A percentile compares a stretch with the other conserved stretches of the same genome.
Evolutionary conservation across 805 yeast species (phyloP).

Genomic region (Millerozyma miso): DNA sequence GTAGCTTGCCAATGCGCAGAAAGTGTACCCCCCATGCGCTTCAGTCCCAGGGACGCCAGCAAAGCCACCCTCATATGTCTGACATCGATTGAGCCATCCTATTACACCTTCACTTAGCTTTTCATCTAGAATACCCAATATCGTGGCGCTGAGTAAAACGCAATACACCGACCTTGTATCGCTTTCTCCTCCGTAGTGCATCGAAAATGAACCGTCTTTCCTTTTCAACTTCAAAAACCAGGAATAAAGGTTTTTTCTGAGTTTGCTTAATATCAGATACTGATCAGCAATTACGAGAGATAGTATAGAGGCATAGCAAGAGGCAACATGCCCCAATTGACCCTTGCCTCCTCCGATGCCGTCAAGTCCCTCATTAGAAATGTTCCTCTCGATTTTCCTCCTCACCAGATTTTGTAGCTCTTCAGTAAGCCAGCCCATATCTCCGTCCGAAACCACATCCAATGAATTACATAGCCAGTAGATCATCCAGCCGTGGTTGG

Average conservation of each 20-base stretch:
- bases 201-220: constrained; percentile 69
- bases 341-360: constrained; percentile 86
- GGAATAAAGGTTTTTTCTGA: constrained; percentile 40
- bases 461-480: constrained; percentile 72
- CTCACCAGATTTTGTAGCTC: constrained; percentile 23
- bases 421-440: constrained; percentile 32
- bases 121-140: constrained; percentile 59
- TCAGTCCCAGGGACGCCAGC: constrained; percentile 76
- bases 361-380: constrained; percentile 28
- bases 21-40: constrained; percentile 97
- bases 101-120: constrained; percentile 51
- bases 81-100: constrained; percentile 66
- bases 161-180: constrained; percentile 88
- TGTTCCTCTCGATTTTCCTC: constrained; percentile 21
- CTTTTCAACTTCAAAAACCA: constrained; percentile 70
- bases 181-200: constrained; percentile 75
- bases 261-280: constrained; percentile 21
- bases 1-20: constrained; percentile 73
- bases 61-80: constrained; percentile 94
- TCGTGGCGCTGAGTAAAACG: constrained; percentile 66
- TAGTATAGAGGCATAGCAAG: constrained; percentile 73
- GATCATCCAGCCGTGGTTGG: constrained; percentile 88
- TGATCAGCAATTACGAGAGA: constrained; percentile 54
- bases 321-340: constrained; percentile 81
- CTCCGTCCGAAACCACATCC: constrained; percentile 11